Evolutionary conservation across 2,329 filamentous ascomycete species (phyloP).

Genomic region (Nakataea oryzae): DNA sequence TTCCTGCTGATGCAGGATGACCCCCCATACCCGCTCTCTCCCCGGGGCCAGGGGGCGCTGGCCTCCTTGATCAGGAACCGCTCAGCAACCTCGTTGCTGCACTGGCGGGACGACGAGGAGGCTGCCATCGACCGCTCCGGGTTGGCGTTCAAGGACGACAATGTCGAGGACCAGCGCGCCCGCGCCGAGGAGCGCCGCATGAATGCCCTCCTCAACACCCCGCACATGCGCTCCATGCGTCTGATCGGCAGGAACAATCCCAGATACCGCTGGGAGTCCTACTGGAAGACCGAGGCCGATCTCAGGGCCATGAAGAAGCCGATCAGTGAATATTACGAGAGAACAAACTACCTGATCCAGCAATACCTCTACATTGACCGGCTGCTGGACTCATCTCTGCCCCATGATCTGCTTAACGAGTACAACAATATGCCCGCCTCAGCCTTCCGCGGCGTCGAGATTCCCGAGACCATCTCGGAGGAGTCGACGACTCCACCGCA

Average conservation of each 20-base stretch:
- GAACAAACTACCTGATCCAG: conserved; percentile 78
- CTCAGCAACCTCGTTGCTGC: conserved; percentile 12
- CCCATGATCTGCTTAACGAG: conserved; percentile 83
- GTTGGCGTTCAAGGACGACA: not conserved
- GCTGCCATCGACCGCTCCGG: conserved; percentile 4
- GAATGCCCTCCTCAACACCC: conserved; percentile 49
- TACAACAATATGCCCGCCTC: conserved; percentile 57
- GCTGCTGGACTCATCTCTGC: conserved; percentile 82
- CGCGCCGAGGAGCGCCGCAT: conserved; percentile 47
- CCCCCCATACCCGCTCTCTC: conserved; percentile 48
- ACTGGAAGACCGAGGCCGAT: conserved; percentile 74
- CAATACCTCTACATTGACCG: conserved; percentile 92
- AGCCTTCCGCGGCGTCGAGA: conserved; percentile 42
- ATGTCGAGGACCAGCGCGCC: conserved; percentile 30
- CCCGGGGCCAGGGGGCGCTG: conserved; percentile 21
- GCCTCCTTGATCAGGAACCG: conserved; percentile 32
- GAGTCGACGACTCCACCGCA: conserved; percentile 30
- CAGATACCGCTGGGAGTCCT: conserved; percentile 74
- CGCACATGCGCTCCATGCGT: conserved; percentile 70
- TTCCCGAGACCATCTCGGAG: conserved; percentile 69
- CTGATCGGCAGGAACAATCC: conserved; percentile 85
- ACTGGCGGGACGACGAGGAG: conserved; percentile 12
- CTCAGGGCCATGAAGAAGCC: conserved; percentile 60
- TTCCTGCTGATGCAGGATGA: conserved; percentile 23
- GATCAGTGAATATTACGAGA: conserved; percentile 72